phyloP scores from a whole-genome alignment of 208 protist genomes.

The Leishmania major region DNA sequence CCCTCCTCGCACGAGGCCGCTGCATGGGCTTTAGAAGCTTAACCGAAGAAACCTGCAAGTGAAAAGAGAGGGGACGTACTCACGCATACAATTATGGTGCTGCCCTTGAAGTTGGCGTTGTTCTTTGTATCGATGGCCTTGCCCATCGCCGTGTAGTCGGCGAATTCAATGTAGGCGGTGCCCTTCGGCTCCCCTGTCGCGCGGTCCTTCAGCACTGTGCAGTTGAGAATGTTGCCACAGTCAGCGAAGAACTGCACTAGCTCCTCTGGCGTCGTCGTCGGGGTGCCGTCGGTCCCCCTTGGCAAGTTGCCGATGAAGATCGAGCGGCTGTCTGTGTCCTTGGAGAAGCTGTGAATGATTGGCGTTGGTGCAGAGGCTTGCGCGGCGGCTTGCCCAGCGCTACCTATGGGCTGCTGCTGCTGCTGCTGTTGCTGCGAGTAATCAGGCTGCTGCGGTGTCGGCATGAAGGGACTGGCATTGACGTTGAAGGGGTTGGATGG shows the following conservation, averaged over 20 bases:
- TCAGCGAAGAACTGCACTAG: conserved; percentile 81
- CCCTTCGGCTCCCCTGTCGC: conserved; percentile 80
- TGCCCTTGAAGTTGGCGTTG: conserved; percentile 85
- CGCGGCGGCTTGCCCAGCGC: background rate
- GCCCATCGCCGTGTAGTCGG: conserved; percentile 77
- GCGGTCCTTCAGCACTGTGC: conserved; percentile 80
- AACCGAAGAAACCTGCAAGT: conserved; percentile 4
- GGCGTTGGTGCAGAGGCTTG: background rate
- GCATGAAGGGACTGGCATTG: conserved; percentile 23
- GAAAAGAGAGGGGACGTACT: conserved; percentile 21
- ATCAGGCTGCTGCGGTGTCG: conserved; percentile 18
- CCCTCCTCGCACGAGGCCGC: background rate
- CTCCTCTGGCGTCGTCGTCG: conserved; percentile 79
- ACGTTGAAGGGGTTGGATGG: conserved; percentile 18
- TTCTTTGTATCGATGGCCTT: conserved; percentile 87
- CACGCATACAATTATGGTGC: conserved; percentile 89
- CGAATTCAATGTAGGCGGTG: conserved; percentile 88
- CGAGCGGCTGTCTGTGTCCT: conserved; percentile 85
- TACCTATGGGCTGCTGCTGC: conserved; percentile 17
- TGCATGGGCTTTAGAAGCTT: background rate
- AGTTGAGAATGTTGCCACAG: conserved; percentile 84
- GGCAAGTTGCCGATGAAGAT: conserved; percentile 87
- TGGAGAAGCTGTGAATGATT: conserved; percentile 59
- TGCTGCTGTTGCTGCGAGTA: conserved; percentile 23
- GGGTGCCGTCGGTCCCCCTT: conserved; percentile 59